Base-by-base conservation (phyloP, 225 moss, liverwort and hornwort genomes). In the Marchantia paleacea region DNA sequence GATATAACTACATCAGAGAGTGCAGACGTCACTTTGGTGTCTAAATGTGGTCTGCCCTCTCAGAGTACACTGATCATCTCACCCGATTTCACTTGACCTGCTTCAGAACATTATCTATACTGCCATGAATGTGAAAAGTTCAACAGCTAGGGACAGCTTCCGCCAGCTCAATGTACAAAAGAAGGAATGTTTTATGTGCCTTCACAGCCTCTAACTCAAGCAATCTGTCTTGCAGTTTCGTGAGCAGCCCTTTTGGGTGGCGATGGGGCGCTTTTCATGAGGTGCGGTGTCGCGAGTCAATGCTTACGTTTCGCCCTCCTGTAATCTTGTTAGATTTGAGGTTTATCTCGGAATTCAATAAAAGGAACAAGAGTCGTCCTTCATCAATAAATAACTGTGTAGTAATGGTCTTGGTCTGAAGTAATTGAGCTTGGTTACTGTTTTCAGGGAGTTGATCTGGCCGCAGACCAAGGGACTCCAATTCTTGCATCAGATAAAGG, bases 191-290 rank as follows among this genome's bases (percentile, higher is more conserved):
- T 72, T 30, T 4, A 24, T 10, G 24, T 52, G 48, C 22, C 29
- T 66, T 22, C 51, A 51, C 22, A 24, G 11, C n/a, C 11, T 50
- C 52, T 72, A 72, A 72, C 50, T 51, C 19, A 19, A 7, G 8
- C 70, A 18, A 18, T 50, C 10, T 25, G 18, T 51, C 49, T 75
- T 90, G 83, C 95, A 95, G 93, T 67, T 91, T 90, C 83, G 81
- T 93, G 78, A 96, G 91, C 85, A 96, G 93, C 82, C 84, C 89
- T 14, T 96, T 89, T 71, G 95, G 93, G 82, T 93, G 92, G 95
- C 92, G 93, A 75, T 96, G 92, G 95, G 92, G 93, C 84, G 95
- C 93, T 83, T 96, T 93, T 88, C 95, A 96, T 77, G 92, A 91
- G 90, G 93, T 95, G 76, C n/a, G 68, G 64, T 67, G 0, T 9